These are phyloP conservation scores for Botrytis galanthina DNA, from an alignment of 2,329 filamentous ascomycete species.

Conservation along the genomic window DNA sequence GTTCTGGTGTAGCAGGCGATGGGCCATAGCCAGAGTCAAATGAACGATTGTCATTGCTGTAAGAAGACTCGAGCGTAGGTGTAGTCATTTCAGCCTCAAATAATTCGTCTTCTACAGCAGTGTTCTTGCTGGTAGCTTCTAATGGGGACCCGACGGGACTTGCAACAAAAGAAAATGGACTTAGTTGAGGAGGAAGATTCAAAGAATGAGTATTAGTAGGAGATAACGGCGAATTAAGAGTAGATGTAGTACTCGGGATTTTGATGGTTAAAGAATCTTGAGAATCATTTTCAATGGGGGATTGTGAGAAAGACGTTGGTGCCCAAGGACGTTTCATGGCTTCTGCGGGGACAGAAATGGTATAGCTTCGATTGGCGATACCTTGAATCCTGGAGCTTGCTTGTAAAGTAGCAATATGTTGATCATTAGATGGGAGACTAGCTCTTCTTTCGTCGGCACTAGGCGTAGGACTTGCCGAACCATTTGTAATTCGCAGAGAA, in stretches of 20 bases:
- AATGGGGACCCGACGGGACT: slow-evolving; percentile 39
- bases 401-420: slow-evolving; percentile 1
- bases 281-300: background rate
- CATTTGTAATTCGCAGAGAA: slow-evolving; percentile 61
- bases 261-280: slow-evolving; percentile 18
- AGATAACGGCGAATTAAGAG: slow-evolving; percentile 1
- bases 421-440: slow-evolving; percentile 8
- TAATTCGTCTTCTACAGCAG: slow-evolving; percentile 48
- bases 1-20: slow-evolving; percentile 19
- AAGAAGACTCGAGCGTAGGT: slow-evolving; percentile 22
- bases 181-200: slow-evolving; percentile 33
- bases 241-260: slow-evolving; percentile 5
- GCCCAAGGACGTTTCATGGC: slow-evolving; percentile 28
- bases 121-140: slow-evolving; percentile 49
- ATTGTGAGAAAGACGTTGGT: background rate
- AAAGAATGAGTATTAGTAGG: slow-evolving; percentile 25
- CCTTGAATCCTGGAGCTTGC: slow-evolving; percentile 21
- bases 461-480: slow-evolving; percentile 50
- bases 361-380: slow-evolving; percentile 30
- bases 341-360: slow-evolving; percentile 27
- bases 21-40: slow-evolving; percentile 32
- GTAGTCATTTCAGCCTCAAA: slow-evolving; percentile 40
- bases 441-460: slow-evolving; percentile 39
- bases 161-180: slow-evolving; percentile 41
- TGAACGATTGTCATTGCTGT: slow-evolving; percentile 23